These are phyloP conservation scores for Geotrichum ghanense DNA, from an alignment of 805 yeast genomes.

Conservation along the genomic window DNA sequence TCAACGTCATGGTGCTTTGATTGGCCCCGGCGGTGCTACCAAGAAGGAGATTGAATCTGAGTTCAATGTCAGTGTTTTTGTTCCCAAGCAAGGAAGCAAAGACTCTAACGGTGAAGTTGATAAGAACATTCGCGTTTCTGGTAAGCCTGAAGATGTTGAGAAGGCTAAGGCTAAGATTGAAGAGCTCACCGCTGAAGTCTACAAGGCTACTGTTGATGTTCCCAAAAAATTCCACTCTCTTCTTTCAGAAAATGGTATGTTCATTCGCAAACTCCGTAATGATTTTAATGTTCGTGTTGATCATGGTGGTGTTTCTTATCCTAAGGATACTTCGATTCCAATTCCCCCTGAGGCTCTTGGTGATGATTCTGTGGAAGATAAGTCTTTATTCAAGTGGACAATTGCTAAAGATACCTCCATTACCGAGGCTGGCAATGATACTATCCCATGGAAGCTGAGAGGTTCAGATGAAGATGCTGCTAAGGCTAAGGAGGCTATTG, in stretches of 20 bases:
- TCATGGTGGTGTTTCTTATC: conserved; percentile 33
- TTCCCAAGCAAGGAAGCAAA: conserved; percentile 43
- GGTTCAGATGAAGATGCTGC: conserved; percentile 40
- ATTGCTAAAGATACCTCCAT: conserved; percentile 25
- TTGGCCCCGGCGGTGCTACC: conserved; percentile 72
- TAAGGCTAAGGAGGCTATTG: conserved; percentile 41
- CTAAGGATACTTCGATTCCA: conserved; percentile 35
- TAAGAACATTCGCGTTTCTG: conserved; percentile 44
- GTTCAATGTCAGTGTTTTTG: conserved; percentile 46
- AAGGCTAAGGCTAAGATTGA: conserved; percentile 50
- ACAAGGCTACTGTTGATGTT: conserved; percentile 39
- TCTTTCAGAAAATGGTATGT: conserved; percentile 57
- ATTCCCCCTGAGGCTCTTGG: conserved; percentile 33
- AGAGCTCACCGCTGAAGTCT: conserved; percentile 49
- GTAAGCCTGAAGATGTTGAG: conserved; percentile 47
- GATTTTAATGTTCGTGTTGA: conserved; percentile 47
- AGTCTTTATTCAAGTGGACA: conserved; percentile 34
- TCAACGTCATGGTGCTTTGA: conserved; percentile 60
- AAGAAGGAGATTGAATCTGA: conserved; percentile 65
- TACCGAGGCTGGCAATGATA: conserved; percentile 16
- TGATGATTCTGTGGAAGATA: conserved; percentile 24
- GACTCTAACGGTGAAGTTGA: conserved; percentile 20
- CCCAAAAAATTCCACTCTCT: conserved; percentile 49
- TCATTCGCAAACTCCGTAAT: conserved; percentile 40
- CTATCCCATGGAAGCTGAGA: conserved; percentile 44